Evolutionary conservation across 2,329 filamentous ascomycete species (phyloP).

Genomic region (Colletotrichum sp.): DNA sequence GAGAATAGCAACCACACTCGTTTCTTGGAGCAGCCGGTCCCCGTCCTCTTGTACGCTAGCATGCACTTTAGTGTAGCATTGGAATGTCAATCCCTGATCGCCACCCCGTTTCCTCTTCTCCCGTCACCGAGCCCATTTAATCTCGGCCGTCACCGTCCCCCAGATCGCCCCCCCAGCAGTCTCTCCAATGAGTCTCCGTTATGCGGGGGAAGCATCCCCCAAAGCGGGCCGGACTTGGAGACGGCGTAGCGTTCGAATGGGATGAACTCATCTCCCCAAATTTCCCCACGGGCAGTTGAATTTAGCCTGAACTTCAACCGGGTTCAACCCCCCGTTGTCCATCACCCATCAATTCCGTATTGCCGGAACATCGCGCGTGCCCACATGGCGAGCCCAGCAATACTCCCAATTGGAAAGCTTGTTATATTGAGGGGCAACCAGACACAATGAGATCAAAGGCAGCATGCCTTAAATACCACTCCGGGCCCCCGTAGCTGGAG

Average conservation of each 20-base stretch:
- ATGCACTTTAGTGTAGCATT: neutral
- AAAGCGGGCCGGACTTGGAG: neutral
- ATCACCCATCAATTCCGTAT: neutral
- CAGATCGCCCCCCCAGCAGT: neutral
- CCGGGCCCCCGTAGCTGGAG: neutral
- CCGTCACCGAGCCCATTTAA: neutral
- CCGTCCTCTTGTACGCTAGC: neutral
- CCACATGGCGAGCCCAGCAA: neutral
- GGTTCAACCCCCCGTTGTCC: neutral
- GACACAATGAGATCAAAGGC: neutral
- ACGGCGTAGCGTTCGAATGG: conserved; percentile 10
- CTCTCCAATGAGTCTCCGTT: neutral
- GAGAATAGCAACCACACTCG: neutral
- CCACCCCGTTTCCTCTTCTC: neutral
- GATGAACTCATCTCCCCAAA: conserved; percentile 13
- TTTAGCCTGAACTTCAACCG: conserved; percentile 18
- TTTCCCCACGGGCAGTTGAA: neutral
- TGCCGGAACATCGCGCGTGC: conserved; percentile 1
- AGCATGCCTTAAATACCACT: neutral
- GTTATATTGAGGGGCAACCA: conserved; percentile 1
- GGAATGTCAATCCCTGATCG: conserved; percentile 1
- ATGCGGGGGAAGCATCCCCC: conserved; percentile 4
- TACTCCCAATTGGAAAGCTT: neutral
- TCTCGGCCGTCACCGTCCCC: neutral
- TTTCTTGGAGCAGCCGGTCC: neutral